Conservation (phyloP, 805 yeast species). For the Candida alai region DNA sequence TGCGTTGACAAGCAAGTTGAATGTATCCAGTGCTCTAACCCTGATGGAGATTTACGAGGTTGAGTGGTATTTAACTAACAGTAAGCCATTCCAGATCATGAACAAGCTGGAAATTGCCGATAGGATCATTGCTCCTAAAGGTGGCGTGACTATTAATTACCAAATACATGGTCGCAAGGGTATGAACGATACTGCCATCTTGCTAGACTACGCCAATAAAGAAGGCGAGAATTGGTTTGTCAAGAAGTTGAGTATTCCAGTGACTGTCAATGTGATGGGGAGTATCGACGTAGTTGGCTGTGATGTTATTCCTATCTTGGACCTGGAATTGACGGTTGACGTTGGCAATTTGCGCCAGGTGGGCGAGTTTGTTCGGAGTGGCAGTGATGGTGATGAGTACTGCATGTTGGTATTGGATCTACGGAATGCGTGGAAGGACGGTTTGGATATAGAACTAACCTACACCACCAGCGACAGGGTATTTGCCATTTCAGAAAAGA, state of each 20-base stretch:
- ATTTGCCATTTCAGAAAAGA: conserved; percentile 25
- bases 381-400: conserved; percentile 43
- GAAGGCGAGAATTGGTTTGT: conserved; percentile 26
- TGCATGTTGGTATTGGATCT: conserved; percentile 70
- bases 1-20: conserved; percentile 53
- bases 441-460: conserved; percentile 26
- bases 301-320: conserved; percentile 62
- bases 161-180: conserved; percentile 72
- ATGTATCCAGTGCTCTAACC: conserved; percentile 36
- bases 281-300: conserved; percentile 72
- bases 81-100: conserved; percentile 52
- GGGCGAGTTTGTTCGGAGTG: conserved; percentile 22
- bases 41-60: conserved; percentile 69
- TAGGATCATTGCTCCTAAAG: conserved; percentile 33
- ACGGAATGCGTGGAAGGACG: conserved; percentile 75
- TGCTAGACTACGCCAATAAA: conserved; percentile 57
- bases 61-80: conserved; percentile 61
- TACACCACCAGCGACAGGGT: conserved; percentile 23
- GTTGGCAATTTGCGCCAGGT: conserved; percentile 22
- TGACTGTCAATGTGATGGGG: conserved; percentile 65
- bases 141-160: conserved; percentile 46
- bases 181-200: conserved; percentile 58
- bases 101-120: conserved; percentile 41
- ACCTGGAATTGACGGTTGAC: conserved; percentile 18
- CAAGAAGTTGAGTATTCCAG: conserved; percentile 63